These are phyloP conservation scores for Cutaneotrichosporon dermatis DNA, from an alignment of 1,284 basidiomycete genomes.

Conservation along the genomic window DNA sequence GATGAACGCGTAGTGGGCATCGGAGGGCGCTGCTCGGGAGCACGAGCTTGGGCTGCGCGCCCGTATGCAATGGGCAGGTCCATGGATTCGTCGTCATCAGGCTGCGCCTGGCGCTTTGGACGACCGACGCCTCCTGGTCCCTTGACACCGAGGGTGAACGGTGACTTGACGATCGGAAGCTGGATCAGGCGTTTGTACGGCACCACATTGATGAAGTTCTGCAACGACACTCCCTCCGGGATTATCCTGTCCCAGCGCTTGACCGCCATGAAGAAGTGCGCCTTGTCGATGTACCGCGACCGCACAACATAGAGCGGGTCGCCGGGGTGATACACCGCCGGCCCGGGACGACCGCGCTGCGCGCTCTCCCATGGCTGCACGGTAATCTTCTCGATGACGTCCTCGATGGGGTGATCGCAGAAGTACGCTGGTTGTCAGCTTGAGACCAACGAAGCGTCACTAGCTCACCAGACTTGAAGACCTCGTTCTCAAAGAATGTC, in stretches of 20 bases:
- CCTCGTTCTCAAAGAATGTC: conserved; percentile 82
- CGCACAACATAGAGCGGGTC: conserved; percentile 91
- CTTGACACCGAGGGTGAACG: conserved; percentile 56
- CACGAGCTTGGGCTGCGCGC: not conserved
- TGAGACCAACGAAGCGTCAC: too few relatives aligned
- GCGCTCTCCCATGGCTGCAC: conserved; percentile 81
- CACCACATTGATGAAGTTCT: conserved; percentile 55
- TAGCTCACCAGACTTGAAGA: conserved; percentile 69
- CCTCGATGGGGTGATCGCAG: conserved; percentile 78
- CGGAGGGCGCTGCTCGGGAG: not conserved
- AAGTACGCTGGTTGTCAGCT: conserved; percentile 54
- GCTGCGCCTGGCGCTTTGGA: conserved; percentile 45
- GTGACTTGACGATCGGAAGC: conserved; percentile 62
- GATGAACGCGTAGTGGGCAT: too few relatives aligned
- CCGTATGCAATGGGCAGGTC: conserved; percentile 6
- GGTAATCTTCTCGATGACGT: conserved; percentile 81
- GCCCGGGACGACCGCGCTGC: conserved; percentile 65
- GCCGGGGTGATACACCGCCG: conserved; percentile 76
- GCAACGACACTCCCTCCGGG: conserved; percentile 53
- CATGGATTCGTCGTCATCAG: conserved; percentile 53
- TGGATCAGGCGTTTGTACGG: conserved; percentile 69
- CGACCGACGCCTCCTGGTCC: conserved; percentile 59
- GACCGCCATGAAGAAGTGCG: conserved; percentile 74
- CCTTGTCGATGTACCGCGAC: conserved; percentile 82
- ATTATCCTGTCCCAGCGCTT: conserved; percentile 93